These are phyloP conservation scores for Kodamaea nitidulidarum DNA, from an alignment of 805 yeast species.

Conservation along the genomic window DNA sequence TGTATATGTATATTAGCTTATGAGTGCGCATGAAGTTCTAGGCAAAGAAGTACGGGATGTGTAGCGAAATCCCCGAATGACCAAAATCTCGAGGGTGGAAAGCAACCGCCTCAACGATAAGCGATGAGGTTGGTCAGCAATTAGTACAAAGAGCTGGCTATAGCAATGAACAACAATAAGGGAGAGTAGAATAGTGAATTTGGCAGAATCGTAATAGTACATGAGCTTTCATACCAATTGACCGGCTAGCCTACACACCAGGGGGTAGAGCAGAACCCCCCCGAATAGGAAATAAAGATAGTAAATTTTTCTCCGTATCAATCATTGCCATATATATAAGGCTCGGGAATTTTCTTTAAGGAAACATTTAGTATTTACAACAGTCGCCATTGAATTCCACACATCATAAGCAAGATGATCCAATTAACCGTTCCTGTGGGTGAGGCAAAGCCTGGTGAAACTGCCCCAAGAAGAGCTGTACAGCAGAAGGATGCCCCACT, in stretches of 20 bases:
- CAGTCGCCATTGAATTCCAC: not conserved
- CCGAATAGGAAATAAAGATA: constrained; percentile 4
- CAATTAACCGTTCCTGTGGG: constrained; percentile 58
- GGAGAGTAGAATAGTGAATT: too few relatives aligned
- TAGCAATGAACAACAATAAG: too few relatives aligned
- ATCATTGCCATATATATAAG: constrained; percentile 3
- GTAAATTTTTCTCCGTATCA: constrained; percentile 2
- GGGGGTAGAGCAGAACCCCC: not conserved
- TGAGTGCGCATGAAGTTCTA: constrained; percentile 2
- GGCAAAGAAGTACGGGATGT: not conserved
- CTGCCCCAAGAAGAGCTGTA: constrained; percentile 74
- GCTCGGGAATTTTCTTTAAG: constrained; percentile 1
- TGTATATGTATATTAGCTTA: not conserved
- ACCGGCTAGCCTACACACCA: too few relatives aligned
- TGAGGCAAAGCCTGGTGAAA: constrained; percentile 68
- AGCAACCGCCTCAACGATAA: too few relatives aligned
- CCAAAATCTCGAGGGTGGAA: too few relatives aligned
- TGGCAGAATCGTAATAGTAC: too few relatives aligned
- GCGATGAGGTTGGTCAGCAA: too few relatives aligned
- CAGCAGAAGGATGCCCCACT: constrained; percentile 49
- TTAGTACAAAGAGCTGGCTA: too few relatives aligned
- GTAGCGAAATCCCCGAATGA: not conserved
- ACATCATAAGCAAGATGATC: constrained; percentile 11
- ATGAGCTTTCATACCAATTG: too few relatives aligned
- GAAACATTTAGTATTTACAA: constrained; percentile 5